Evolutionary conservation across 768 basidiomycete genomes (phyloP).

Genomic region (Russula sp.): DNA sequence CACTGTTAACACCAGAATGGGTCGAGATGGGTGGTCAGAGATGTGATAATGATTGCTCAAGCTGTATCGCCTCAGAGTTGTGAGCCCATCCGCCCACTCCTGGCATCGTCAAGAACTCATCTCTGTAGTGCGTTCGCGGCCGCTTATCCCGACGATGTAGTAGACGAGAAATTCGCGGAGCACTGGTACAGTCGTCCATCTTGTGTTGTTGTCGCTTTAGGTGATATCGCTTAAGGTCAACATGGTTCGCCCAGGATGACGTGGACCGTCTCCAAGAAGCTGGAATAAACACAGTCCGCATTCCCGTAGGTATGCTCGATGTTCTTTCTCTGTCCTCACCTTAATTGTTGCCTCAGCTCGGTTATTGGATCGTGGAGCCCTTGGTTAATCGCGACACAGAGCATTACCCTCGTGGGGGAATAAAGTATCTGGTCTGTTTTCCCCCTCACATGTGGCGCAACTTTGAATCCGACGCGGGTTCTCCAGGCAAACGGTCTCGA

Average conservation of each 20-base stretch:
- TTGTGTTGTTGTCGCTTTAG: not conserved
- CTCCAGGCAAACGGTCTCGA: slow-evolving; percentile 58
- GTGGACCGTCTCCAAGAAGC: slow-evolving; percentile 50
- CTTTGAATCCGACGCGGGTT: not conserved
- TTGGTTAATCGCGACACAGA: slow-evolving; percentile 62
- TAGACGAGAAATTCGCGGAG: slow-evolving; percentile 50
- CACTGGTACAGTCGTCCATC: slow-evolving; percentile 51
- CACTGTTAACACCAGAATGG: slow-evolving; percentile 51
- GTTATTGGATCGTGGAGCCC: slow-evolving; percentile 78
- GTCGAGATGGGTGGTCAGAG: slow-evolving; percentile 64
- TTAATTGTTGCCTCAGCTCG: slow-evolving; percentile 47
- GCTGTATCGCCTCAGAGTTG: slow-evolving; percentile 70
- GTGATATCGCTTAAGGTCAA: slow-evolving; percentile 42
- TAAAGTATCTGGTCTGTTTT: slow-evolving; percentile 52
- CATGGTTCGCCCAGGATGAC: slow-evolving; percentile 69
- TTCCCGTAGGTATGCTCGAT: slow-evolving; percentile 52
- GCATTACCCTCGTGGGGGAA: slow-evolving; percentile 67
- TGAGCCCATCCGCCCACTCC: slow-evolving; percentile 46
- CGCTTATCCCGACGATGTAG: slow-evolving; percentile 57
- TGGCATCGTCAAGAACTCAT: slow-evolving; percentile 31
- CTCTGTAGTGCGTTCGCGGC: slow-evolving; percentile 53
- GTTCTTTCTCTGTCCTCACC: not conserved
- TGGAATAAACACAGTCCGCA: slow-evolving; percentile 73
- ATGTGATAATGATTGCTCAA: slow-evolving; percentile 52
- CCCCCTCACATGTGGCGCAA: not conserved